Percentiles rank a stretch among this genome's conserved stretches.
These are phyloP conservation scores for Dictyostelium capitatum DNA, from an alignment of 78 protist species.

Conservation along the genomic window DNA sequence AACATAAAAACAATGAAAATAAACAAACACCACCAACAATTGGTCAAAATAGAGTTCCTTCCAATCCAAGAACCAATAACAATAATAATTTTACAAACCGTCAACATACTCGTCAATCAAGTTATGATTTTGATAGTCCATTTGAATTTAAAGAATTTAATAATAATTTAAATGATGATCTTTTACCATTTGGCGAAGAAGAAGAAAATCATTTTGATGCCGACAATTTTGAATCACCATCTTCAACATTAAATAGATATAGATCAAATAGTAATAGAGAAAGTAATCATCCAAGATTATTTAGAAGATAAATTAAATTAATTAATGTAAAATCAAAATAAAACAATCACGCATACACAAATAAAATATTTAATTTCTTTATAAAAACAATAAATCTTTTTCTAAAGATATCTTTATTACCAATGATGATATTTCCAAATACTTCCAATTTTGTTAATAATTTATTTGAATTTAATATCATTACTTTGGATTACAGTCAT, in stretches of 20 bases:
- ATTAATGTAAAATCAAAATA: not conserved
- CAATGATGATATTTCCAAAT: too few relatives aligned
- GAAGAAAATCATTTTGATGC: slow-evolving; percentile 1
- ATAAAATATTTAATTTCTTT: not conserved
- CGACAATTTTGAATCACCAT: slow-evolving; percentile 18
- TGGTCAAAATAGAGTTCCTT: not conserved
- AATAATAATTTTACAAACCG: not conserved
- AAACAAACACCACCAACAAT: not conserved
- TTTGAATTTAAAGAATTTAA: slow-evolving; percentile 20
- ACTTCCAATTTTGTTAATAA: too few relatives aligned
- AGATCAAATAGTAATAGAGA: slow-evolving; percentile 20
- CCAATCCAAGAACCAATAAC: not conserved
- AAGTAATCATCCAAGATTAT: slow-evolving; percentile 1
- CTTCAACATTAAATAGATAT: not conserved
- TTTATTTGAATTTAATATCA: too few relatives aligned
- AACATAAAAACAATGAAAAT: not conserved
- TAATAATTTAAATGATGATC: not conserved
- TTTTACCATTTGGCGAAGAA: not conserved
- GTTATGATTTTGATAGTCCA: slow-evolving; percentile 10
- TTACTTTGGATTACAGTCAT: too few relatives aligned
- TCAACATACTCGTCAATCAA: slow-evolving; percentile 3
- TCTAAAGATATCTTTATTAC: not conserved
- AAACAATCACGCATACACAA: too few relatives aligned
- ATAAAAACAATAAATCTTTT: not conserved
- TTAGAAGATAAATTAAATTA: slow-evolving; percentile 3